These are phyloP conservation scores for Backusella australiensis DNA, from an alignment of 192 early-diverging fungal species.

Conservation along the genomic window DNA sequence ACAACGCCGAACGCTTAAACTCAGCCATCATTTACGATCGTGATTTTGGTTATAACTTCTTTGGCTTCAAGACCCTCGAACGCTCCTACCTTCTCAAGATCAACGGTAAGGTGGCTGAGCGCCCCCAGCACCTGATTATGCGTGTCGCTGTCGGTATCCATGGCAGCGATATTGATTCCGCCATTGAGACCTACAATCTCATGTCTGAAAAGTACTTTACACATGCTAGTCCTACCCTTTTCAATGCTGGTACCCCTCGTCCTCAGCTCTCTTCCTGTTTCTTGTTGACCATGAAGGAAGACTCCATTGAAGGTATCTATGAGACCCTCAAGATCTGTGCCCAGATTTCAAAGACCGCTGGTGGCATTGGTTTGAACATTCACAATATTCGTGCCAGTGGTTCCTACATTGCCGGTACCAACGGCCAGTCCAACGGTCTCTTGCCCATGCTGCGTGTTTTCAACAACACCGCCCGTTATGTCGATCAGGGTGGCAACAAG, in stretches of 20 bases:
- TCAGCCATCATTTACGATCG: constrained; percentile 97
- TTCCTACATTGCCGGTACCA: constrained; percentile 97
- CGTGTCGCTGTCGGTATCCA: constrained; percentile 97
- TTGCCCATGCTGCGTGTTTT: constrained; percentile 98
- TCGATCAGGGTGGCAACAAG: constrained; percentile 99
- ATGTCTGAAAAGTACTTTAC: constrained; percentile 95
- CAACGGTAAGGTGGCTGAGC: constrained; percentile 84
- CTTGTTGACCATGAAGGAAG: constrained; percentile 93
- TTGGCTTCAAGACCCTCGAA: constrained; percentile 99
- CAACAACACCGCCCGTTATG: constrained; percentile 98
- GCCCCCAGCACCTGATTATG: constrained; percentile 99
- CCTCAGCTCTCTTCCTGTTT: constrained; percentile 97
- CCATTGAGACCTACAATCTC: constrained; percentile 92
- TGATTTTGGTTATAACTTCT: constrained; percentile 98
- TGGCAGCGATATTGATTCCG: constrained; percentile 85
- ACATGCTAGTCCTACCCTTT: constrained; percentile 95
- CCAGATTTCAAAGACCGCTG: constrained; percentile 97
- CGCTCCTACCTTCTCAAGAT: constrained; percentile 91
- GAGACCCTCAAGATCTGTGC: constrained; percentile 97
- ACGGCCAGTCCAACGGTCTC: constrained; percentile 95
- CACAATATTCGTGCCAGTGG: constrained; percentile 95
- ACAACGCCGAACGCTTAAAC: constrained; percentile 81
- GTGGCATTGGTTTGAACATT: constrained; percentile 96
- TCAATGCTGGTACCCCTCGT: constrained; percentile 96
- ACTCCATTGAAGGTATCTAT: constrained; percentile 98